Base-by-base conservation (phyloP, 495 filamentous ascomycete genomes). In the Hypoxylon trugodes region DNA sequence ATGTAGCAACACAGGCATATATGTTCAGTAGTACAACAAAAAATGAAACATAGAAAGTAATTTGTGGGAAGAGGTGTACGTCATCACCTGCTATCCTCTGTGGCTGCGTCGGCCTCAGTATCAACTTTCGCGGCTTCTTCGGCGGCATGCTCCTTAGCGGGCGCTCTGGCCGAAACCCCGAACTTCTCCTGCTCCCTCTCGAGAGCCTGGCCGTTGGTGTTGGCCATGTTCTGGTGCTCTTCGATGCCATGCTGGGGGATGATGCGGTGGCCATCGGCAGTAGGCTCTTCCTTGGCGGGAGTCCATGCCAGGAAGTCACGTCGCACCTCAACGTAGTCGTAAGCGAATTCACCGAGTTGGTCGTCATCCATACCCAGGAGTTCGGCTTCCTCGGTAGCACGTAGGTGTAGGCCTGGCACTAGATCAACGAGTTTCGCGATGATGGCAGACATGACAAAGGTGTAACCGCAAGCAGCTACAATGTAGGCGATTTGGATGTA, bases 291-390 rank as follows among this genome's bases (percentile, higher is more conserved):
- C 74, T 90, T 90, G 54, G 91, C 90, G 0, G 95, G 94, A 3
- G 92, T 97, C 95, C 95, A 98, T 40, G 95, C 95, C 12, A 97
- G 86, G 81, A 97, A 98, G 74, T 98, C 95, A 59, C 95, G 87
- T 55, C 95, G 89, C 59, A 98, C 95, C 81, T 98, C 95, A 66
- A 98, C 95, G 75, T 98, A 98, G 77, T 98, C 95, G 80, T 98
- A 98, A 5, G 95, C 96, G 72, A 98, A 98, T 76, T 98, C 95
- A 71, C 95, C 95, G 28, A 97, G 89, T 73, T 98, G 95, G 79
- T 98, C 95, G 73, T 98, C 96, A 68, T 98, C 95, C 93, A 98
- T 97, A 54, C 95, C 95, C 47, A 98, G 86, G 15, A 98, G 85
- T 76, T 98, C 95, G n/a, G 96, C 95, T 78, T 98, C 91, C 69